These are phyloP conservation scores for Avena atlantica DNA, from an alignment of 176 grass and related monocot species.

Conservation along the genomic window DNA sequence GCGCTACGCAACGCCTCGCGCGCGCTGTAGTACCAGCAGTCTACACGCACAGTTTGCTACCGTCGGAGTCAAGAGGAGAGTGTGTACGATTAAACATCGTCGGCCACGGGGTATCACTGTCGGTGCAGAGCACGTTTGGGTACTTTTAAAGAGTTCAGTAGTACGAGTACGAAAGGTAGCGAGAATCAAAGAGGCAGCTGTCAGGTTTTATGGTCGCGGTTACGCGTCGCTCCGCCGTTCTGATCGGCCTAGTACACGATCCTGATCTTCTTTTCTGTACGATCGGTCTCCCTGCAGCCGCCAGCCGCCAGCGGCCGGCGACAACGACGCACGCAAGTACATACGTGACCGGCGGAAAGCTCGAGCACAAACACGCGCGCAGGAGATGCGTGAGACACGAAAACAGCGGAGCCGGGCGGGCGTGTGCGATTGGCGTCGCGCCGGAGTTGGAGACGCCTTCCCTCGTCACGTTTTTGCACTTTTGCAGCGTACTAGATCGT, in stretches of 20 bases:
- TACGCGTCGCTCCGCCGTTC: not conserved
- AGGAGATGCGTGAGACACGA: no score
- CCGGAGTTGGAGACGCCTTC: not conserved
- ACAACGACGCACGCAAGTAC: no score
- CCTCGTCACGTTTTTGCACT: not conserved
- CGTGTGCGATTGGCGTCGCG: not conserved
- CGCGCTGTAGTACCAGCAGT: no score
- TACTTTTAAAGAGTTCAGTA: no score
- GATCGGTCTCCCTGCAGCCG: not conserved
- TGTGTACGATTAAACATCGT: not conserved
- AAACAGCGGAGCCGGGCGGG: not conserved
- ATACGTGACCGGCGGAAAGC: no score
- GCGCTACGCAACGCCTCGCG: conserved; percentile 4
- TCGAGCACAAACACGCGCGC: no score
- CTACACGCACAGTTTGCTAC: not conserved
- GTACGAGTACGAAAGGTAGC: not conserved
- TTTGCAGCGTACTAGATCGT: not conserved
- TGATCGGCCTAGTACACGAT: not conserved
- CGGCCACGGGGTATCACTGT: not conserved
- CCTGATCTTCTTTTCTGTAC: not conserved
- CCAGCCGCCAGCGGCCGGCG: not conserved
- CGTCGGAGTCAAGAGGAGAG: not conserved
- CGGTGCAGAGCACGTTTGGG: not conserved
- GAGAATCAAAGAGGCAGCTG: not conserved
- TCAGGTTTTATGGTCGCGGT: conserved; percentile 19